Base-by-base conservation (phyloP, 768 basidiomycete species). In the Dentipellis fragilis region DNA sequence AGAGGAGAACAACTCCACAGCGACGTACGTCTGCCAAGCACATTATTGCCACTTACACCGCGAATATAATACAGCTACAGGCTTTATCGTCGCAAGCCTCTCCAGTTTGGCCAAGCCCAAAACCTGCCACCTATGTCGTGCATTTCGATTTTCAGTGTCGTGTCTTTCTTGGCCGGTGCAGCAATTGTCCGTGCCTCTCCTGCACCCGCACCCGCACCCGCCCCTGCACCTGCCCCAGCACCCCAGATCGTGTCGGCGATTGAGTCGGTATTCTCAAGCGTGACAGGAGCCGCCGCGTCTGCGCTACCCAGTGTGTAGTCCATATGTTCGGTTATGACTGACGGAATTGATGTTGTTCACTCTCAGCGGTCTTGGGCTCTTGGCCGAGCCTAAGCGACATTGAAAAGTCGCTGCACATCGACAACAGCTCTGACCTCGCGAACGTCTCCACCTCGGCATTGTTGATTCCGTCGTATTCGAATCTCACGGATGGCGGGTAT, bases 371-470 rank as follows among this genome's bases (percentile, higher is more conserved):
- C 3, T 59, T 64, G 21, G 61, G 61, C 2, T 48, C 21, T 37
- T 64, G 61, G 57, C 62, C 63, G 12, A 64, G 61, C 54, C 56
- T 64, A 49, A 51, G 55, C 36, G 57, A 59, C 59, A 64, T 62
- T 42, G 63, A 64, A 59, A 60, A 62, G 53, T 57, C 60, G 52
- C 36, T 62, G 11, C 56, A 60, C 22, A 52, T 58, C 3, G 59
- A 47, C 35, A 45, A 57, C 23, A 56, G 57, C 50, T 16, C 40
- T 14, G 63, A 64, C 45, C 49, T 64, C 4, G 40, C 55, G 2
- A 62, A 60, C 16, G 46, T 64, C 4, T 59, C 61, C 1, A 46
- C 62, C 2, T 62, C 63, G 7, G 63, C 59, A 2, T 47, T 64
- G 19, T 53, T 64, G 9, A 64, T 64, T 7, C 40, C 40, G 14